Base-by-base conservation (phyloP, 352 stramenopile genomes). In the Phytophthora quininea region DNA sequence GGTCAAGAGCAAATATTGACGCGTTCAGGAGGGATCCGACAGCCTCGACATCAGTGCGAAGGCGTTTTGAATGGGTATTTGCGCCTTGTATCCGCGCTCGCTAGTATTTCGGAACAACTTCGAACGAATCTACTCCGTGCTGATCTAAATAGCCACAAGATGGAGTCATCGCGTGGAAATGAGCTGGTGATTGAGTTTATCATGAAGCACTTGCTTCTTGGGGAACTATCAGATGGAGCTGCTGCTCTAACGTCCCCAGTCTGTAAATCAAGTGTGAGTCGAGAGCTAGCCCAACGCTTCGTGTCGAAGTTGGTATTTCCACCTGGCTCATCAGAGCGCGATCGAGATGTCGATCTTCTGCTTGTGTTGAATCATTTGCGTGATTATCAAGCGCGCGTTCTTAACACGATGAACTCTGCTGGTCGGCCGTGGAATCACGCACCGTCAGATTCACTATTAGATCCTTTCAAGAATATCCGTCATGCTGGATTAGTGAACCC, bases 401-500 rank as follows among this genome's bases (percentile, higher is more conserved):
- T 79, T 2, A 38, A 69, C 10, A 52, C 61, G 2, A 51, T 90
- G 0, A 74, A 77, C 54, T 1, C 27, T 11, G 42, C 63, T 43
- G 86, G 81, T 15, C 72, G 82, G 6, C 85, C 84, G 29, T 95
- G 87, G 87, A 83, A 84, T 54, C 88, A 84, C 47, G 35, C 52
- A 2, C 82, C 87, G 6, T 30, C 48, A 7, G 77, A 95, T 4
- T 73, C 79, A 9, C 67, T 91, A 11, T 66, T 82, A 14, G 69
- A 75, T 32, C 8, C 30, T 0, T 38, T 48, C 12, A 64, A 60
- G 19, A 77, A 48, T 2, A 71, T 68, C 12, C n/a, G 58, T 1
- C 77, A 86, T 11, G 88, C 87, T 45, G 98, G 97, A 7, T 77
- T 99, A 1, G 90, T 97, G 45, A 99, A 99, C 67, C 97, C 98